phyloP scores from a whole-genome alignment of 306 rosid species.

The Sophora flavescens region DNA sequence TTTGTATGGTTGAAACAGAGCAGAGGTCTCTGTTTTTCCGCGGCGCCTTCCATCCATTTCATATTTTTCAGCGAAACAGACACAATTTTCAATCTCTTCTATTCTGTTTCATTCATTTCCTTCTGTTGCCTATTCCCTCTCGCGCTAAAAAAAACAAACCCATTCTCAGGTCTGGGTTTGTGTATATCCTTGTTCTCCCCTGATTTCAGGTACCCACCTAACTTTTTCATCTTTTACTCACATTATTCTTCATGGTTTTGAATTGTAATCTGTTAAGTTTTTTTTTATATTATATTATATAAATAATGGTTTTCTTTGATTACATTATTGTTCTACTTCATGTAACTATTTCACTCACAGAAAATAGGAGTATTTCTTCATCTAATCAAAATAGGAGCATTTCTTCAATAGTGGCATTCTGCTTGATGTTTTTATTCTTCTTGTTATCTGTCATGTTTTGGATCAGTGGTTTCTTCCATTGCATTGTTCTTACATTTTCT shows the following conservation, averaged over 20 bases:
- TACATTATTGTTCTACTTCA: not conserved
- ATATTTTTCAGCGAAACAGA: slow-evolving; percentile 9
- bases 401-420: not conserved
- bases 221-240: not conserved
- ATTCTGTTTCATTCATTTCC: slow-evolving; percentile 34
- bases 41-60: slow-evolving; percentile 29
- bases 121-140: slow-evolving; percentile 4
- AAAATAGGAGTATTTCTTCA: not conserved
- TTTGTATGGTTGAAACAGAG: slow-evolving; percentile 40
- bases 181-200: slow-evolving; percentile 30
- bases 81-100: slow-evolving; percentile 26
- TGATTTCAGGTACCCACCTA: slow-evolving; percentile 32
- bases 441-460: not conserved
- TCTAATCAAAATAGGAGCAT: too few species aligned
- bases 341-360: not conserved
- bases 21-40: slow-evolving; percentile 39
- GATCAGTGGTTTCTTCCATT: not conserved
- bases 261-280: not conserved
- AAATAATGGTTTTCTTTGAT: not conserved
- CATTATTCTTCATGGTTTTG: not conserved
- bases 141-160: slow-evolving; percentile 40
- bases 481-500: not conserved
- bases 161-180: slow-evolving; percentile 50
- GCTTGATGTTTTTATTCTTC: not conserved
- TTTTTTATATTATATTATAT: not conserved